Percentiles rank a stretch among this genome's conserved stretches.
Conservation (phyloP, 148 eudicot species). For the Chenopodium suecicum region DNA sequence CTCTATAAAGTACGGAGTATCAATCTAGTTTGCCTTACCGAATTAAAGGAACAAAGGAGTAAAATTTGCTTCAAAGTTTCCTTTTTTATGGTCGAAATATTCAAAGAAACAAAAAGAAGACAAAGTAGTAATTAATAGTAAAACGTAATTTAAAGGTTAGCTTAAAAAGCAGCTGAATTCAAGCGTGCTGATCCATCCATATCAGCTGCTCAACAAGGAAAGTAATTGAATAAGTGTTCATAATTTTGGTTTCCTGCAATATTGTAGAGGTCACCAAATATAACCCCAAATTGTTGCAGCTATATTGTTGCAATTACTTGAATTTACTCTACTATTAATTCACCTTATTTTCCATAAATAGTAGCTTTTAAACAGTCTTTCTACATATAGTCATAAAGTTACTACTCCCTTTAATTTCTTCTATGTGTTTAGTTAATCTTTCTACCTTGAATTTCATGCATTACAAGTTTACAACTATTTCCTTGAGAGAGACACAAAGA, state of each 20-base stretch:
- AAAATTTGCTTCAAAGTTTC: no score
- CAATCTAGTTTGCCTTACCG: no score
- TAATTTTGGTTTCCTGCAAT: background rate
- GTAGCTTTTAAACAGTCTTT: slow-evolving; percentile 15
- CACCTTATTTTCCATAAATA: background rate
- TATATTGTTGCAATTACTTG: slow-evolving; percentile 24
- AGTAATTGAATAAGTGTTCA: slow-evolving; percentile 10
- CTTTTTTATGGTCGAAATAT: no score
- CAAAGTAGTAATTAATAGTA: background rate
- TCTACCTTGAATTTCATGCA: slow-evolving; percentile 14
- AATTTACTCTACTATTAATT: slow-evolving; percentile 6
- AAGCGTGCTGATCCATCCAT: slow-evolving; percentile 16
- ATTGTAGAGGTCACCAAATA: slow-evolving; percentile 17
- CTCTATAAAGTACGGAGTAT: no score
- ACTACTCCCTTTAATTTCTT: slow-evolving; percentile 8
- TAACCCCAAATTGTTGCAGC: slow-evolving; percentile 1
- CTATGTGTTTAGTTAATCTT: slow-evolving; percentile 15
- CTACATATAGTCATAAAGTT: slow-evolving; percentile 17
- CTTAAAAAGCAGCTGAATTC: slow-evolving; percentile 7
- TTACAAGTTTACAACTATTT: slow-evolving; percentile 12
- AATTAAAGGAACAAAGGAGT: no score
- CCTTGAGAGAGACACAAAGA: slow-evolving; percentile 2
- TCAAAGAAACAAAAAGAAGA: no score
- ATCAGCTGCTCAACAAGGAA: slow-evolving; percentile 5
- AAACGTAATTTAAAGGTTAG: background rate